phyloP scores from a whole-genome alignment of 2,329 filamentous ascomycete genomes.

The Cryphonectria parasitica region DNA sequence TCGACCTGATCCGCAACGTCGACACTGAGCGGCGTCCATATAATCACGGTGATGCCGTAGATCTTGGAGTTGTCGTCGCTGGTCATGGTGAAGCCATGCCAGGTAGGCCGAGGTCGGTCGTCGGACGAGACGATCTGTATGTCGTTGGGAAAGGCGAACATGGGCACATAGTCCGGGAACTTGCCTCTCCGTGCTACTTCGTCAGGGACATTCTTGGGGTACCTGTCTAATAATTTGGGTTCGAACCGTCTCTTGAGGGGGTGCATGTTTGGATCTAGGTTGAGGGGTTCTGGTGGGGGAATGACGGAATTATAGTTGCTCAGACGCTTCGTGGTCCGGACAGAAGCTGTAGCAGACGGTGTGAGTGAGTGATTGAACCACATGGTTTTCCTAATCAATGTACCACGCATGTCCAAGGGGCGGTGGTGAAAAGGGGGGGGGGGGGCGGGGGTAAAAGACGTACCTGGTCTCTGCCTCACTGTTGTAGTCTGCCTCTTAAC shows the following conservation, averaged over 20 bases:
- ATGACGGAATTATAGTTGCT: constrained; percentile 99
- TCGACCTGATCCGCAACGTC: constrained; percentile 84
- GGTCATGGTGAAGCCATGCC: constrained; percentile 99
- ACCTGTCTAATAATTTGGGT: constrained; percentile 92
- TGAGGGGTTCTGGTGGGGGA: constrained; percentile 86
- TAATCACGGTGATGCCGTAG: constrained; percentile 86
- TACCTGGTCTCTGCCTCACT: constrained; percentile 75
- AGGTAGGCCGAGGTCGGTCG: constrained; percentile 90
- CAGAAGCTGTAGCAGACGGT: constrained; percentile 49
- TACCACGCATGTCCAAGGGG: constrained; percentile 27
- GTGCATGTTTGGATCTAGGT: constrained; percentile 90
- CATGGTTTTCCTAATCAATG: constrained; percentile 31
- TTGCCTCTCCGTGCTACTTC: constrained; percentile 78
- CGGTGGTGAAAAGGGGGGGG: not conserved
- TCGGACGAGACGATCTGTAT: constrained; percentile 96
- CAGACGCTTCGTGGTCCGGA: constrained; percentile 81
- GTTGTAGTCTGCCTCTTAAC: constrained; percentile 82
- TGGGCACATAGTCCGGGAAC: constrained; percentile 97
- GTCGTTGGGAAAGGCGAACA: constrained; percentile 99
- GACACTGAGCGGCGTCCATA: constrained; percentile 87
- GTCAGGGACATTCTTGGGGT: constrained; percentile 81
- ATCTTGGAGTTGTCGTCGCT: constrained; percentile 88
- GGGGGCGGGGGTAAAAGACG: constrained; percentile 43
- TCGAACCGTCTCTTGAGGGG: constrained; percentile 93
- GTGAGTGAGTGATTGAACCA: constrained; percentile 36